These are phyloP conservation scores for Microascus cirrosus DNA, from an alignment of 2,329 filamentous ascomycete species.

Conservation along the genomic window DNA sequence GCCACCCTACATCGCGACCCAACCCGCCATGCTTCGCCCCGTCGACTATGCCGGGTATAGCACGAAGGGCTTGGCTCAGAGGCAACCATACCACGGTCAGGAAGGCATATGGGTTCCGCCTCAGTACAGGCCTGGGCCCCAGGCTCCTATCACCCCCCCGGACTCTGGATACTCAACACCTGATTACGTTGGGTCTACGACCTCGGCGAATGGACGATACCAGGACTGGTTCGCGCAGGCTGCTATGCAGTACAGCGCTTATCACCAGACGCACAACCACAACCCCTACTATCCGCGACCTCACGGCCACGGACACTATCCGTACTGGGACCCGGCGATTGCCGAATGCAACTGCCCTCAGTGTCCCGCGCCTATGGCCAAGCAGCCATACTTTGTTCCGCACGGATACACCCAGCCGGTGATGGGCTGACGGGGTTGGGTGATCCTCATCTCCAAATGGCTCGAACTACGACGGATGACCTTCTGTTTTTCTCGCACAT, in stretches of 20 bases:
- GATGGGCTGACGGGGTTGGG: conserved; percentile 29
- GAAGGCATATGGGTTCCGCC: conserved; percentile 3
- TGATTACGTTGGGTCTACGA: conserved; percentile 44
- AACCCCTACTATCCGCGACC: conserved; percentile 25
- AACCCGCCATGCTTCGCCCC: conserved; percentile 3
- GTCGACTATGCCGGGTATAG: conserved; percentile 24
- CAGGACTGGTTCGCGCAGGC: conserved; percentile 43
- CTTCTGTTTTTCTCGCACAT: not conserved
- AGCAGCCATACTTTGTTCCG: conserved; percentile 33
- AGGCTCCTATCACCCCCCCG: conserved; percentile 43
- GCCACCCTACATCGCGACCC: conserved; percentile 19
- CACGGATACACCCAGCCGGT: conserved; percentile 43
- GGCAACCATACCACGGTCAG: conserved; percentile 3
- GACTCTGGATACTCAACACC: conserved; percentile 53
- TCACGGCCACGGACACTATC: conserved; percentile 21
- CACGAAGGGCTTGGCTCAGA: conserved; percentile 12
- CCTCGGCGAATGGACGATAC: conserved; percentile 42
- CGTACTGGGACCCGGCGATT: conserved; percentile 41
- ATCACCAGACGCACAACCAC: conserved; percentile 24
- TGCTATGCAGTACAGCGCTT: conserved; percentile 28
- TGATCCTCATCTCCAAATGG: not conserved
- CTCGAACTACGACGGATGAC: not conserved
- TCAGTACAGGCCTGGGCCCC: conserved; percentile 7
- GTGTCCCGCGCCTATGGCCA: conserved; percentile 34
- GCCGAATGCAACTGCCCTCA: conserved; percentile 37